These are phyloP conservation scores for Saccharum spontaneum DNA, from an alignment of 176 grass and related monocot species.

Conservation along the genomic window DNA sequence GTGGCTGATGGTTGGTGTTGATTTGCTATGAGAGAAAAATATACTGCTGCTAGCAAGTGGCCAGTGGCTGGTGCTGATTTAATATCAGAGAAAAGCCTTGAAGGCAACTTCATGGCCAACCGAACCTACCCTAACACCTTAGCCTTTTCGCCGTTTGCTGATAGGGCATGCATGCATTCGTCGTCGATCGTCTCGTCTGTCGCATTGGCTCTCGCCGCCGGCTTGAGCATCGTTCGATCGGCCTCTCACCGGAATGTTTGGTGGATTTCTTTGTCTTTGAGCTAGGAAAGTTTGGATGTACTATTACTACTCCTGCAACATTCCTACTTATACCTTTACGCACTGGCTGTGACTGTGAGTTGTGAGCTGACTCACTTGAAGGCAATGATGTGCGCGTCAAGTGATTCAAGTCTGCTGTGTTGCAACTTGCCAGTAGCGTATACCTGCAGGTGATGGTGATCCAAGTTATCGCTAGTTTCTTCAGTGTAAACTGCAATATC, in stretches of 20 bases:
- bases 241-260: slow-evolving; percentile 34
- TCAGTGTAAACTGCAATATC: too few species aligned
- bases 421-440: not conserved
- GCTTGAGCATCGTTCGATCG: not conserved
- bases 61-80: too few species aligned
- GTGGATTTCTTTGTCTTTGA: slow-evolving; percentile 40
- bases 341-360: not conserved
- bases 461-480: too few species aligned
- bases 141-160: not conserved
- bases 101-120: slow-evolving; percentile 37
- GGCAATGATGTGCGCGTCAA: too few species aligned
- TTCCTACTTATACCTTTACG: not conserved
- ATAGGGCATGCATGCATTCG: not conserved
- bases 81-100: not conserved
- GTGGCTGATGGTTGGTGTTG: too few species aligned
- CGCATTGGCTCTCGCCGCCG: not conserved
- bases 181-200: not conserved
- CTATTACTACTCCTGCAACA: not conserved
- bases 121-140: not conserved
- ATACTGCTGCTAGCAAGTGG: too few species aligned
- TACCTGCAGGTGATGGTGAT: not conserved
- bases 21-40: too few species aligned
- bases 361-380: slow-evolving; percentile 15
- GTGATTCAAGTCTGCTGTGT: too few species aligned
- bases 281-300: slow-evolving; percentile 31